A percentile compares a stretch with the other conserved stretches of the same genome.
These are phyloP conservation scores for Oenanthe sinensis DNA, from an alignment of 129 eudicot genomes.

Conservation along the genomic window DNA sequence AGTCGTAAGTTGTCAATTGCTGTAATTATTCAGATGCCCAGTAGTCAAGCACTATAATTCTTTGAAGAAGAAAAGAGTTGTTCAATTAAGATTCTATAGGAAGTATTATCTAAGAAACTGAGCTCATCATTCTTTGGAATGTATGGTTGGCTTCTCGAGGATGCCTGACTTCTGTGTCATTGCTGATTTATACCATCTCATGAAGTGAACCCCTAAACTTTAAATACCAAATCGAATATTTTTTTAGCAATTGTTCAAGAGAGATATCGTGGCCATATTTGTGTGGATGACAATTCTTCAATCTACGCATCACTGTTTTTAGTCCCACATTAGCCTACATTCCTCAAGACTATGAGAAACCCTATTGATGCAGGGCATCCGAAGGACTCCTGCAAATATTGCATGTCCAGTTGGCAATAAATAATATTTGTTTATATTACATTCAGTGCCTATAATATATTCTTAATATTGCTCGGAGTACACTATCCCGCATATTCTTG, in stretches of 20 bases:
- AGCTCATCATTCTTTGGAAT: background rate
- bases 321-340: background rate
- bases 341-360: background rate
- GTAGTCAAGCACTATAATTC: background rate
- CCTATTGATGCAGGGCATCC: background rate
- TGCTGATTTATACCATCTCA: background rate
- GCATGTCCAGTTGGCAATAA: background rate
- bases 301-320: background rate
- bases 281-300: background rate
- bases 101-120: background rate
- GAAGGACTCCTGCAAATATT: background rate
- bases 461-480: background rate
- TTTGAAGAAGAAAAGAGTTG: background rate
- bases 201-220: background rate
- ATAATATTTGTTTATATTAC: background rate
- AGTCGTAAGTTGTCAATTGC: too few relatives aligned
- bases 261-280: background rate
- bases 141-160: background rate
- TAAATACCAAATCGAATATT: background rate
- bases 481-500: background rate
- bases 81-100: background rate
- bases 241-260: background rate
- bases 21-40: background rate
- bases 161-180: background rate
- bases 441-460: background rate